Evolutionary conservation across 768 basidiomycete species (phyloP), one percentile per base, ranked within the genome.

Genomic region (Psilocybe sp.): DNA sequence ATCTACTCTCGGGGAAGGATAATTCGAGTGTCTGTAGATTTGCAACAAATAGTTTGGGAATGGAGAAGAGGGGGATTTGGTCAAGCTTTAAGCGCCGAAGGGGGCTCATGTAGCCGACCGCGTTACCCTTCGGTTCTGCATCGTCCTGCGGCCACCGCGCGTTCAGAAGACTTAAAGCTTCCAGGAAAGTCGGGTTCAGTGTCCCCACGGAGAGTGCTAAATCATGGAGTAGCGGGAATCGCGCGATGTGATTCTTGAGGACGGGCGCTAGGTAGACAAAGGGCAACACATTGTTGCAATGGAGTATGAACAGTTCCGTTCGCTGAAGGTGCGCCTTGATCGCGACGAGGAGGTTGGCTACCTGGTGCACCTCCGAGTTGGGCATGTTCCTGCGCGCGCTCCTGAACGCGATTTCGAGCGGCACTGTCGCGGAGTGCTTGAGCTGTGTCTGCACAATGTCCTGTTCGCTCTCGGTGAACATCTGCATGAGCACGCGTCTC

Each of bases 1-100:
- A 50, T 44, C 60, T 71, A 31, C 47, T 55, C 23, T 65, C 69
- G 3, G 68, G 60, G 52, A 68, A 78, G 32, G 60, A 64, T 19
- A 82, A 62, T 47, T 77, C 73, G 18, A 82, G 67, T 14, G 64
- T 66, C 47, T 58, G 64, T 40, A 80, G 62, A 49, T 73, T 71
- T 20, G 62, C 55, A 38, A 78, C 55, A 45, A 75, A 65, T 46
- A 60, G 58, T 12, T 60, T 52, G 11, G 75, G 69, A 4, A 78
- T 58, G 42, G 64, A 64, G 37, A 66, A 66, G 12, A 70, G 61
- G 16, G 77, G 74, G 23, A 80, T 57, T 57, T 74, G 66, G 44
- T 71, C 66, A 20, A 80, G 54, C 47, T 70, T 69, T 19, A 79
- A 70, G 56, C 69, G 60, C 38, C 56, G 56, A 31, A 73, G 58